These are phyloP conservation scores for Penicillium rolfsii DNA, from an alignment of 2,329 filamentous ascomycete genomes.

Conservation along the genomic window DNA sequence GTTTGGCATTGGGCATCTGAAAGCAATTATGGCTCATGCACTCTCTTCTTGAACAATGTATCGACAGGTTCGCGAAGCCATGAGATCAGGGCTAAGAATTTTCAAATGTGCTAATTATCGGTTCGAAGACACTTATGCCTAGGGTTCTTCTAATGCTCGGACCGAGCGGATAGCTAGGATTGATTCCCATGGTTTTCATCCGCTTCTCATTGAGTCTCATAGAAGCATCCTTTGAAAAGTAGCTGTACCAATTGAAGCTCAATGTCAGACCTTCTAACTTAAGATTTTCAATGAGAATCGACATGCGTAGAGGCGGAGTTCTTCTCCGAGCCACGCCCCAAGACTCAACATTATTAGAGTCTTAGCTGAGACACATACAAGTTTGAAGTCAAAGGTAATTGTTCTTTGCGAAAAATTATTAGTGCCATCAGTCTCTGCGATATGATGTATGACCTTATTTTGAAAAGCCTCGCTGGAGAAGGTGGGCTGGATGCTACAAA, in stretches of 20 bases:
- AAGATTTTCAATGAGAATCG: not conserved
- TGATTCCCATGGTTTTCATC: slow-evolving; percentile 10
- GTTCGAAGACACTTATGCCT: not conserved
- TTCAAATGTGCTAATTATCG: not conserved
- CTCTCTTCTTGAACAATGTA: not conserved
- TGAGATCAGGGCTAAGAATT: not conserved
- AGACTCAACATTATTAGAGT: not conserved
- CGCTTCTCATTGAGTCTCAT: slow-evolving; percentile 4
- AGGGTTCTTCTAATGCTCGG: slow-evolving; percentile 5
- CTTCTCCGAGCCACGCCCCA: not conserved
- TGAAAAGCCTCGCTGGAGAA: not conserved
- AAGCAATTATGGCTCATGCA: not conserved
- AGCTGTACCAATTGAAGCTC: not conserved
- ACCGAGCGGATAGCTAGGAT: slow-evolving; percentile 9
- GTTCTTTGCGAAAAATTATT: not conserved
- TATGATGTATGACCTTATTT: too few relatives aligned
- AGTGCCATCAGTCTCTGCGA: not conserved
- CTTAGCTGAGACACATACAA: too few relatives aligned
- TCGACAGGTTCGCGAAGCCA: not conserved
- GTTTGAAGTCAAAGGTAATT: not conserved
- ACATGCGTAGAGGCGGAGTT: not conserved
- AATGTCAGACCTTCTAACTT: not conserved
- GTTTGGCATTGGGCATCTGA: not conserved
- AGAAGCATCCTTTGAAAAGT: not conserved
- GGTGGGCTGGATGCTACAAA: not conserved